These are phyloP conservation scores for Cyberlindnera galapagoensis DNA, from an alignment of 805 yeast species.

Conservation along the genomic window DNA sequence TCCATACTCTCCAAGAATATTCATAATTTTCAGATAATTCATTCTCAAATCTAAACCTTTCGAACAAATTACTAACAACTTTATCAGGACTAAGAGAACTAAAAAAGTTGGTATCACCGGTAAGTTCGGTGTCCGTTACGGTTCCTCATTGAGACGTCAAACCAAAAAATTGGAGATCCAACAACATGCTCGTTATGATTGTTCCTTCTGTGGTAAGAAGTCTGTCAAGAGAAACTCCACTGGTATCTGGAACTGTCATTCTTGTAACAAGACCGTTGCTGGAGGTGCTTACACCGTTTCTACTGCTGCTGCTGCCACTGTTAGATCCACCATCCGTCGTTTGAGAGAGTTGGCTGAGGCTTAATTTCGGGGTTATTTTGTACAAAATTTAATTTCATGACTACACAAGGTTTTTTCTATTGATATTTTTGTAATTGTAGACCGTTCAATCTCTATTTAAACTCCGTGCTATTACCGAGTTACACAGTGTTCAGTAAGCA, in stretches of 20 bases:
- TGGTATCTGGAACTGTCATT: constrained; percentile 98
- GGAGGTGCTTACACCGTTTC: constrained; percentile 99
- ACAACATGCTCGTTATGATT: constrained; percentile 98
- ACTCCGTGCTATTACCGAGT: too few relatives aligned
- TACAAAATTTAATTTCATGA: too few relatives aligned
- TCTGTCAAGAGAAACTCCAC: constrained; percentile 95
- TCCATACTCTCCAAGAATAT: too few relatives aligned
- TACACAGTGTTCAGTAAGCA: too few relatives aligned
- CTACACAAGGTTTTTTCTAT: too few relatives aligned
- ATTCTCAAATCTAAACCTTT: too few relatives aligned
- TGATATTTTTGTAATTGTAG: too few relatives aligned
- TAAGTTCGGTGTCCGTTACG: constrained; percentile 99
- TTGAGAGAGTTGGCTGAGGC: constrained; percentile 99
- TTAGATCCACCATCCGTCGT: constrained; percentile 99
- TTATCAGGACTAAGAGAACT: constrained; percentile 97
- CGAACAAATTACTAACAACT: constrained; percentile 37
- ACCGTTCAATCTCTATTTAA: too few relatives aligned
- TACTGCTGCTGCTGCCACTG: constrained; percentile 99
- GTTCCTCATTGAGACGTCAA: constrained; percentile 99
- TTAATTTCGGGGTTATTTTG: constrained; percentile 39
- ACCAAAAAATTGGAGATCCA: constrained; percentile 98
- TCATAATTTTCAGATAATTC: too few relatives aligned
- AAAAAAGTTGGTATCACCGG: constrained; percentile 99
- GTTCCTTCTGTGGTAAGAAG: constrained; percentile 99
- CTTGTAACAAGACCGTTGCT: constrained; percentile 95